Evolutionary conservation across 2,329 filamentous ascomycete genomes (phyloP).

Genomic region (Spiromastix sp.): DNA sequence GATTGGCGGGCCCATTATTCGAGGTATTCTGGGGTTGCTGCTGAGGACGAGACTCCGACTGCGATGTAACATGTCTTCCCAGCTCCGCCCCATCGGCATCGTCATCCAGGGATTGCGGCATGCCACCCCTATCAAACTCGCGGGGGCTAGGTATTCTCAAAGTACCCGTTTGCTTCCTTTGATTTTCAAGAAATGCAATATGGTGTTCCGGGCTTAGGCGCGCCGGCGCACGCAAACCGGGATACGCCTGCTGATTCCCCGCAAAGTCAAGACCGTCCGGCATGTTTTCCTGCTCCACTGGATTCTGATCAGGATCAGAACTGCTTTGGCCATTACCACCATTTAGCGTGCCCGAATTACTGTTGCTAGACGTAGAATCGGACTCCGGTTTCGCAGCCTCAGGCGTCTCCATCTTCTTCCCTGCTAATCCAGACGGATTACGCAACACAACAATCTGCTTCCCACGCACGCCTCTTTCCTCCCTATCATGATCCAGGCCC

Average conservation of each 20-base stretch:
- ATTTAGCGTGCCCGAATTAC: slow-evolving; percentile 2
- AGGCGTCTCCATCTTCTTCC: slow-evolving; percentile 12
- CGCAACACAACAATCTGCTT: slow-evolving; percentile 30
- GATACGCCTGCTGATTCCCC: slow-evolving; percentile 40
- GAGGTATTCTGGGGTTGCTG: slow-evolving; percentile 11
- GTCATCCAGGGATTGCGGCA: slow-evolving; percentile 48
- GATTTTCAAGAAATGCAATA: slow-evolving; percentile 78
- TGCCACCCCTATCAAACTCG: slow-evolving; percentile 74
- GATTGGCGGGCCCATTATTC: slow-evolving; percentile 15
- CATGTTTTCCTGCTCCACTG: slow-evolving; percentile 11
- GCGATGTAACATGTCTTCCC: slow-evolving; percentile 16
- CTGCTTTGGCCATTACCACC: neutral
- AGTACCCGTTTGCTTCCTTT: slow-evolving; percentile 64
- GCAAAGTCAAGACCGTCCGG: slow-evolving; percentile 11
- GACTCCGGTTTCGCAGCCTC: slow-evolving; percentile 14
- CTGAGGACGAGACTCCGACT: slow-evolving; percentile 12
- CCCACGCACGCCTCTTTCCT: slow-evolving; percentile 28
- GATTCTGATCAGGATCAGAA: slow-evolving; percentile 3
- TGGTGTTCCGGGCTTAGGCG: slow-evolving; percentile 60
- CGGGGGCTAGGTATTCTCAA: slow-evolving; percentile 84
- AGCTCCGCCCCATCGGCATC: slow-evolving; percentile 22
- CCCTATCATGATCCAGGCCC: slow-evolving; percentile 24
- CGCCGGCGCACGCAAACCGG: slow-evolving; percentile 43
- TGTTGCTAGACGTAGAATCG: slow-evolving; percentile 17
- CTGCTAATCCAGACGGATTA: slow-evolving; percentile 21